Evolutionary conservation across 2,329 filamentous ascomycete genomes (phyloP).

Genomic region (Paradendryphiella salina): DNA sequence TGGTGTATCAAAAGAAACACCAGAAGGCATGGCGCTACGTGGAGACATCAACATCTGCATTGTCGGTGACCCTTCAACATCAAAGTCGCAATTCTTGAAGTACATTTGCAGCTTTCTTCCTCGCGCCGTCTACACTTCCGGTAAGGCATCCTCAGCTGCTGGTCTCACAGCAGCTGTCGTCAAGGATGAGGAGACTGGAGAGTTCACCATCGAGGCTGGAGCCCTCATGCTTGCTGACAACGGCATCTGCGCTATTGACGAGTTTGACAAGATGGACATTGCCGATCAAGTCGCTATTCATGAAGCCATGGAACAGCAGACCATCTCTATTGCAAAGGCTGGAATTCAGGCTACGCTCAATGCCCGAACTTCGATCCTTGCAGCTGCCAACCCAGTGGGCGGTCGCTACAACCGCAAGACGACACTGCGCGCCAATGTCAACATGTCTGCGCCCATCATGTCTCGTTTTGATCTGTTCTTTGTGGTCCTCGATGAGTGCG

Average conservation of each 20-base stretch:
- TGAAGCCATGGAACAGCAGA: slow-evolving; percentile 99
- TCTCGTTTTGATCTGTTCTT: slow-evolving; percentile 99
- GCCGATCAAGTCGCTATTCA: slow-evolving; percentile 97
- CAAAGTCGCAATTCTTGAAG: slow-evolving; percentile 97
- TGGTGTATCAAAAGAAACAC: slow-evolving; percentile 89
- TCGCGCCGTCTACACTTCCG: slow-evolving; percentile 94
- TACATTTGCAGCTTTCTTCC: slow-evolving; percentile 98
- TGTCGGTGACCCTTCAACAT: slow-evolving; percentile 94
- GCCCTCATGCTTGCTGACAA: slow-evolving; percentile 97
- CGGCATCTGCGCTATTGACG: slow-evolving; percentile 96
- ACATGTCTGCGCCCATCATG: slow-evolving; percentile 99
- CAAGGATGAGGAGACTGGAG: slow-evolving; percentile 97
- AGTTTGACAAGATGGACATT: slow-evolving; percentile 99
- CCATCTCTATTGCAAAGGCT: slow-evolving; percentile 97
- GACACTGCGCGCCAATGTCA: slow-evolving; percentile 91
- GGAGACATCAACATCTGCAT: slow-evolving; percentile 99
- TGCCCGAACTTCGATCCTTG: slow-evolving; percentile 90
- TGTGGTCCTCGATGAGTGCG: slow-evolving; percentile 94
- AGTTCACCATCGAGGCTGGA: slow-evolving; percentile 98
- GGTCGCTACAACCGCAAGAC: slow-evolving; percentile 97
- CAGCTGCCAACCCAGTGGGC: slow-evolving; percentile 92
- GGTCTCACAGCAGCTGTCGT: slow-evolving; percentile 96
- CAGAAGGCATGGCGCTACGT: slow-evolving; percentile 92
- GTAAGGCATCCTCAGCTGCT: slow-evolving; percentile 94
- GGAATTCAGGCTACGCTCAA: slow-evolving; percentile 98